Evolutionary conservation across 2,329 filamentous ascomycete genomes (phyloP).

Genomic region (Chaetomium globosum): DNA sequence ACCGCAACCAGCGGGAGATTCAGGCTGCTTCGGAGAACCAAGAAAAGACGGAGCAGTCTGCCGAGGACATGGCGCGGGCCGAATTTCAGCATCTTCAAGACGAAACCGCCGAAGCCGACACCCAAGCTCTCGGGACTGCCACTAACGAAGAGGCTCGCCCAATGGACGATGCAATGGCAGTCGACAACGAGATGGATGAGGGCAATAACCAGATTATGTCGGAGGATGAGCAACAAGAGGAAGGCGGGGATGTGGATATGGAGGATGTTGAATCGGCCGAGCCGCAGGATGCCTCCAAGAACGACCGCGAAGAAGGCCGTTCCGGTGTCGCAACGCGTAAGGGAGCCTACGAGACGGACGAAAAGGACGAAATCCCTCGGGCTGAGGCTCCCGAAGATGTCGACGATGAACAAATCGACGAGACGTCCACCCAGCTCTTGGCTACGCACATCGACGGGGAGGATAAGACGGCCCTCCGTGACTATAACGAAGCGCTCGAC

Average conservation of each 20-base stretch:
- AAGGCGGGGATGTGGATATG: slow-evolving; percentile 50
- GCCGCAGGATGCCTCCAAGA: slow-evolving; percentile 46
- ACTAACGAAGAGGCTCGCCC: slow-evolving; percentile 83
- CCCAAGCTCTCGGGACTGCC: slow-evolving; percentile 87
- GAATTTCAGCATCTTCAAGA: slow-evolving; percentile 93
- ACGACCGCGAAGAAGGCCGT: slow-evolving; percentile 57
- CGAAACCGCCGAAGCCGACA: slow-evolving; percentile 78
- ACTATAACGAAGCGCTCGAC: slow-evolving; percentile 62
- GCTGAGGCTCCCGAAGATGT: slow-evolving; percentile 44
- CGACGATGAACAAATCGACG: slow-evolving; percentile 53
- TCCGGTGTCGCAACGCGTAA: slow-evolving; percentile 63
- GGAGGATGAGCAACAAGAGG: slow-evolving; percentile 48
- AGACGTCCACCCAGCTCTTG: slow-evolving; percentile 66
- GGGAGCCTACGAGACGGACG: slow-evolving; percentile 60
- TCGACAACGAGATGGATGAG: slow-evolving; percentile 69
- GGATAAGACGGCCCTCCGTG: slow-evolving; percentile 47
- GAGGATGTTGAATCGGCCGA: slow-evolving; percentile 49
- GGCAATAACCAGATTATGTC: slow-evolving; percentile 53
- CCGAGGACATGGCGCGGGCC: slow-evolving; percentile 71
- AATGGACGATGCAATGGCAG: slow-evolving; percentile 85
- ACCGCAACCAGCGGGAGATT: slow-evolving; percentile 85
- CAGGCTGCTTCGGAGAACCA: slow-evolving; percentile 57
- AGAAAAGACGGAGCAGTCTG: slow-evolving; percentile 53
- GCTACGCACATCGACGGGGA: slow-evolving; percentile 67
- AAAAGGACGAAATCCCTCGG: slow-evolving; percentile 40